Evolutionary conservation across 2,329 filamentous ascomycete genomes (phyloP).

Genomic region (Ramularia collo-cygni): DNA sequence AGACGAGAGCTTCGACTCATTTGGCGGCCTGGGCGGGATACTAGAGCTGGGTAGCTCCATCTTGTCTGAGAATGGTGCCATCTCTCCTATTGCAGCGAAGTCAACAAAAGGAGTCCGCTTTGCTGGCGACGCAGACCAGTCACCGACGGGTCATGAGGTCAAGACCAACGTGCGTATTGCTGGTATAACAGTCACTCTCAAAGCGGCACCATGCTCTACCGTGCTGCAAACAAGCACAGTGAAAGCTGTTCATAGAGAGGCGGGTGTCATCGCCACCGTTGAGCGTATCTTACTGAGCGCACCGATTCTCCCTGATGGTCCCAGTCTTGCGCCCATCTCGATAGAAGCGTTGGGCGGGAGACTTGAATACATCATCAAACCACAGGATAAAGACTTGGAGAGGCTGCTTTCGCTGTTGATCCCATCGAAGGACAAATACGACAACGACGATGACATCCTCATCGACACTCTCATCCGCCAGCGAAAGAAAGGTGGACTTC

Average conservation of each 20-base stretch:
- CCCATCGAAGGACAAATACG: conserved; percentile 84
- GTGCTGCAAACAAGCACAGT: conserved; percentile 71
- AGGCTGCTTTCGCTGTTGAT: conserved; percentile 78
- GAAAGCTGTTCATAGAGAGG: conserved; percentile 69
- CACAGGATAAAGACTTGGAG: conserved; percentile 74
- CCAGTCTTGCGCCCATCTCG: conserved; percentile 29
- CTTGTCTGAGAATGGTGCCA: conserved; percentile 52
- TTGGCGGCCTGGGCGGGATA: conserved; percentile 86
- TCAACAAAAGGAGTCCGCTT: conserved; percentile 51
- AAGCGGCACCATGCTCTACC: conserved; percentile 70
- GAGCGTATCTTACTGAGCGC: conserved; percentile 68
- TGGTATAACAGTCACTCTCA: conserved; percentile 67
- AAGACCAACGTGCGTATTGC: conserved; percentile 74
- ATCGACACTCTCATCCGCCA: conserved; percentile 85
- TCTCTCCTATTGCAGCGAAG: conserved; percentile 30
- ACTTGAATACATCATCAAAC: conserved; percentile 64
- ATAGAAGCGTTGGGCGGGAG: conserved; percentile 41
- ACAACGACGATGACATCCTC: conserved; percentile 87
- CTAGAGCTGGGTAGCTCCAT: conserved; percentile 83
- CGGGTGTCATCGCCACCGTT: conserved; percentile 65
- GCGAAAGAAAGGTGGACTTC: conserved; percentile 74
- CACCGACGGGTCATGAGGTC: conserved; percentile 26
- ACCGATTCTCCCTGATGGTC: conserved; percentile 45
- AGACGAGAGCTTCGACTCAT: conserved; percentile 80
- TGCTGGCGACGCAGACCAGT: conserved; percentile 34